phyloP scores from a whole-genome alignment of 495 filamentous ascomycete genomes.

The Parmelia sp. region DNA sequence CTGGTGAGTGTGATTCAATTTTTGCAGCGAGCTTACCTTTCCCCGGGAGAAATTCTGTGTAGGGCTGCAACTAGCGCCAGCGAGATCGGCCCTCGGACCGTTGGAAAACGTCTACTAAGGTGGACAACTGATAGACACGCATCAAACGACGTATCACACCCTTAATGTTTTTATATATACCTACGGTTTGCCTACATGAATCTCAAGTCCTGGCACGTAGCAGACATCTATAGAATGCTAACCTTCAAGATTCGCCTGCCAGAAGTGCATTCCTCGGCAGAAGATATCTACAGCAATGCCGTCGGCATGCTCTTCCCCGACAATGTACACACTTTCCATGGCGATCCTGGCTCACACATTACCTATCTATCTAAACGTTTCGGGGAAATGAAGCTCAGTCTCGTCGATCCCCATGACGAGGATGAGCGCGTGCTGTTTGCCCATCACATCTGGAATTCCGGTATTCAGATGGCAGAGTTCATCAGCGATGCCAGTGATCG shows the following conservation, averaged over 20 bases:
- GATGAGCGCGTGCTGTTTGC: conserved; percentile 61
- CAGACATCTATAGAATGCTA: no score
- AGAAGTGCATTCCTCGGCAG: conserved; percentile 29
- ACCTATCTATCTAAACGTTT: conserved; percentile 60
- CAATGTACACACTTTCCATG: conserved; percentile 65
- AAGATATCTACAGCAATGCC: conserved; percentile 60
- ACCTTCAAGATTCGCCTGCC: conserved; percentile 17
- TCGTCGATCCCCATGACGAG: conserved; percentile 43
- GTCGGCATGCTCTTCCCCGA: conserved; percentile 71
- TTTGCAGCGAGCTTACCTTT: no score
- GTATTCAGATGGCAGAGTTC: conserved; percentile 61
- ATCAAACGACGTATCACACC: no score
- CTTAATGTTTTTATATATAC: no score
- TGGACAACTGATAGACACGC: no score
- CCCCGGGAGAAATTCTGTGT: no score
- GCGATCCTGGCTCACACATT: conserved; percentile 59
- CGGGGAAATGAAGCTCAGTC: conserved; percentile 43
- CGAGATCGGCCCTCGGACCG: no score
- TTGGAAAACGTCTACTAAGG: no score
- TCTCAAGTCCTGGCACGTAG: no score
- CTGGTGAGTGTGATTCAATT: no score
- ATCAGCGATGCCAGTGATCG: conserved; percentile 44
- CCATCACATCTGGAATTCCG: conserved; percentile 86
- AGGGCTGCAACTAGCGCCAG: no score
- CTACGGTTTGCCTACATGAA: no score